Percentiles rank a stretch among this genome's conserved stretches.
Conservation (phyloP, 2,329 filamentous ascomycete species). For the Exophiala dermatitidis region DNA sequence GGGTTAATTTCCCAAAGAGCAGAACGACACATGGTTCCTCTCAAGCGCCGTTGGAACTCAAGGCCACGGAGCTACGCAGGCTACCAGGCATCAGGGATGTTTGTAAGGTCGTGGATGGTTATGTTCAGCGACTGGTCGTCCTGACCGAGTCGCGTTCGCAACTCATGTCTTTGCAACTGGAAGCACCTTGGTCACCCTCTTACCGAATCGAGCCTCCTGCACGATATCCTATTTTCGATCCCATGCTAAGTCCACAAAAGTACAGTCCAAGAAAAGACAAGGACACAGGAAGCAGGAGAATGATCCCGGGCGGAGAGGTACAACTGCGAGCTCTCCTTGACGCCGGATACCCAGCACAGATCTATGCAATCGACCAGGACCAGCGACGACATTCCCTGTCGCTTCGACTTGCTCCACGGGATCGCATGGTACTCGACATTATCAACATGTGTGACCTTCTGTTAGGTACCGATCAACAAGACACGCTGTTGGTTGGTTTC, state of each 20-base stretch:
- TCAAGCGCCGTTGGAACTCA: slow-evolving; percentile 19
- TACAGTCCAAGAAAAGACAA: slow-evolving; percentile 25
- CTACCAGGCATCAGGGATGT: slow-evolving; percentile 65
- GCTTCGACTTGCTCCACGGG: slow-evolving; percentile 60
- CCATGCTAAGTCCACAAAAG: slow-evolving; percentile 51
- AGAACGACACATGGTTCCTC: slow-evolving; percentile 6
- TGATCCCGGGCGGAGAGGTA: slow-evolving; percentile 15
- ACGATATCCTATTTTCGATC: slow-evolving; percentile 53
- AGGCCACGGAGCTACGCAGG: slow-evolving; percentile 46
- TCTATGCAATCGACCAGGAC: slow-evolving; percentile 17
- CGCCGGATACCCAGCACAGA: slow-evolving; percentile 20
- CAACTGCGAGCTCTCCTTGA: slow-evolving; percentile 12
- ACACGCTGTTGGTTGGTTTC: slow-evolving; percentile 61
- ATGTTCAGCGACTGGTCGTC: slow-evolving; percentile 61
- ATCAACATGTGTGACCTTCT: slow-evolving; percentile 59
- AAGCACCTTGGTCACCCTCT: slow-evolving; percentile 67
- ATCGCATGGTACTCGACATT: slow-evolving; percentile 54
- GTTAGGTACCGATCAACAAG: slow-evolving; percentile 51
- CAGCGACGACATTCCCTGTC: slow-evolving; percentile 52
- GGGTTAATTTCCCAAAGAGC: slow-evolving; percentile 30
- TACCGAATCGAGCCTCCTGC: slow-evolving; percentile 58
- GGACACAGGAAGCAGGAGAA: slow-evolving; percentile 16
- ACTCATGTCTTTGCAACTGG: slow-evolving; percentile 60
- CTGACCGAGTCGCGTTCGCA: slow-evolving; percentile 60
- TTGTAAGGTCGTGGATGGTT: slow-evolving; percentile 61